Conservation (phyloP, 257 asterid genomes). For the Salvia hispanica region DNA sequence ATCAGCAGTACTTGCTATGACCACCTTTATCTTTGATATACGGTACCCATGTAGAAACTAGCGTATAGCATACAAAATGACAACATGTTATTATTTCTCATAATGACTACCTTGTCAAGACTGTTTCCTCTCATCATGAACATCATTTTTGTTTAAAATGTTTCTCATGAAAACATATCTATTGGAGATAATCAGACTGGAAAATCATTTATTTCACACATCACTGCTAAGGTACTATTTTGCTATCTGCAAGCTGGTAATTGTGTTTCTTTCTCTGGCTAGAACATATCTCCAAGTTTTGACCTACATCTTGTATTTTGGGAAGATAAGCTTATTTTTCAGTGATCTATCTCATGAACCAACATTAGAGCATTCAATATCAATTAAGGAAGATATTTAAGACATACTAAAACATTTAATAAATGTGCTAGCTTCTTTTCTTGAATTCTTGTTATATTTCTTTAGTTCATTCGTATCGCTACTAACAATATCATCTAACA, state of each 20-base stretch:
- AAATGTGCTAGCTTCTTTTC: not conserved
- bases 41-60: not conserved
- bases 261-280: conserved; percentile 18
- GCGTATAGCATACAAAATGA: conserved; percentile 11
- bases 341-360: conserved; percentile 15
- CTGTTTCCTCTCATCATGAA: conserved; percentile 2
- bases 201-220: conserved; percentile 79
- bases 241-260: conserved; percentile 27
- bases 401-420: not conserved
- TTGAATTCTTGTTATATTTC: not conserved
- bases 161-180: conserved; percentile 27
- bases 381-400: conserved; percentile 18
- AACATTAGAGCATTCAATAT: conserved; percentile 15
- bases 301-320: conserved; percentile 11
- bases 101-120: conserved; percentile 7
- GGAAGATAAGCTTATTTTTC: conserved; percentile 7
- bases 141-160: conserved; percentile 10
- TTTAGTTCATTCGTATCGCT: conserved; percentile 7
- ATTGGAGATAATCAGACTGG: conserved; percentile 89
- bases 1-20: conserved; percentile 24
- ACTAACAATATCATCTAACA: not conserved
- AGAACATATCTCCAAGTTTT: conserved; percentile 18
- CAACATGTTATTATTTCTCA: conserved; percentile 10
- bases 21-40: conserved; percentile 20
- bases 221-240: conserved; percentile 81